Evolutionary conservation across 2,329 filamentous ascomycete genomes (phyloP).

Genomic region (Sclerotinia glacialis): DNA sequence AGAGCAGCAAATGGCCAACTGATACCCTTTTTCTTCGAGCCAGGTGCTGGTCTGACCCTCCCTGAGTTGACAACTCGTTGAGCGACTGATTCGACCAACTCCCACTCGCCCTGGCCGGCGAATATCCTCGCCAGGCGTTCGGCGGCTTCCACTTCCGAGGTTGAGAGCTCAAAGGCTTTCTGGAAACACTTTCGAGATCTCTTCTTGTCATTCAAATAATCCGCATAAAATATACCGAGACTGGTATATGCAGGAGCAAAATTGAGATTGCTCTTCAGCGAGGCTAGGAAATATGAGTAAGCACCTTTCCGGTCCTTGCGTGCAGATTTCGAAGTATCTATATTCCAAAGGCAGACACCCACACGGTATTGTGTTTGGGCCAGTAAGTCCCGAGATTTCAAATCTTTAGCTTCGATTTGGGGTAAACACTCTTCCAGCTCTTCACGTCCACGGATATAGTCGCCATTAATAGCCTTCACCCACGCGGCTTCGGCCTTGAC

Average conservation of each 20-base stretch:
- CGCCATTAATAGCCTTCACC: slow-evolving; percentile 81
- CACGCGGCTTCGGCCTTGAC: slow-evolving; percentile 87
- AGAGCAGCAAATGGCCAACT: slow-evolving; percentile 96
- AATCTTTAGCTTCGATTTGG: slow-evolving; percentile 60
- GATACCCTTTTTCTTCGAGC: slow-evolving; percentile 86
- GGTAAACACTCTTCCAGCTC: slow-evolving; percentile 70
- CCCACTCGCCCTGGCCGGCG: slow-evolving; percentile 90
- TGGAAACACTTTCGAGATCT: slow-evolving; percentile 91
- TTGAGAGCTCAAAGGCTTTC: slow-evolving; percentile 90
- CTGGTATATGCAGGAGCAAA: slow-evolving; percentile 89
- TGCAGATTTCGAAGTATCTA: slow-evolving; percentile 69
- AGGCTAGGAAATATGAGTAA: slow-evolving; percentile 78
- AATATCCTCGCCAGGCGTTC: slow-evolving; percentile 83
- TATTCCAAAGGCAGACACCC: slow-evolving; percentile 82
- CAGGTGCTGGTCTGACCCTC: slow-evolving; percentile 82
- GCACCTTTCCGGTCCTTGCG: slow-evolving; percentile 78
- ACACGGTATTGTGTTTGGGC: slow-evolving; percentile 84
- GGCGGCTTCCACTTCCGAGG: slow-evolving; percentile 81
- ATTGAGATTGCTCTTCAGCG: slow-evolving; percentile 82
- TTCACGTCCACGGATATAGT: slow-evolving; percentile 63
- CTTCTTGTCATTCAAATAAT: slow-evolving; percentile 84
- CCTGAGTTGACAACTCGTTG: slow-evolving; percentile 93
- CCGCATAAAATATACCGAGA: slow-evolving; percentile 84
- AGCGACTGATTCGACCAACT: slow-evolving; percentile 88
- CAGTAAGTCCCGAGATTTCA: slow-evolving; percentile 66